Evolutionary conservation across 2,329 filamentous ascomycete genomes (phyloP).

Genomic region (Fusarium miscanthi): DNA sequence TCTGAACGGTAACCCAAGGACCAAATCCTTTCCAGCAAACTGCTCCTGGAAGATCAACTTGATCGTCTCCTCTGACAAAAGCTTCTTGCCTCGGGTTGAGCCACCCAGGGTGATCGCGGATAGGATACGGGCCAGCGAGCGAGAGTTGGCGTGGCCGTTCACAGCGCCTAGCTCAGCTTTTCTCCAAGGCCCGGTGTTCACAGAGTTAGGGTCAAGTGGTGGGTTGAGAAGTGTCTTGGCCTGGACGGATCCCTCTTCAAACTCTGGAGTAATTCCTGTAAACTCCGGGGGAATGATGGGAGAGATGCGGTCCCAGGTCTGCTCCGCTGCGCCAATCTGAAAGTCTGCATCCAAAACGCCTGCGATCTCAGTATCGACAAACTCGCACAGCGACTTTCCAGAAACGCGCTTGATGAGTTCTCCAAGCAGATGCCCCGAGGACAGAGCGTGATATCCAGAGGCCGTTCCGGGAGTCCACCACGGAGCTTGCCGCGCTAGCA

Average conservation of each 20-base stretch:
- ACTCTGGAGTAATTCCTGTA: not conserved
- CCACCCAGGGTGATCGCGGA: not conserved
- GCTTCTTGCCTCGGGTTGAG: not conserved
- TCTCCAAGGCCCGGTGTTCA: not conserved
- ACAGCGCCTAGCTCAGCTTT: not conserved
- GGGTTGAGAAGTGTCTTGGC: not conserved
- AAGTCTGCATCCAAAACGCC: not conserved
- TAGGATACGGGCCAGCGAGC: not conserved
- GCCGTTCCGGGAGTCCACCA: constrained; percentile 9
- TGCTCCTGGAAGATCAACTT: constrained; percentile 3
- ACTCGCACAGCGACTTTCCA: not conserved
- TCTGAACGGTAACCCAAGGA: not conserved
- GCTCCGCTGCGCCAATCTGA: not conserved
- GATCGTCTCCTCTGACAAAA: not conserved
- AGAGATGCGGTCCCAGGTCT: not conserved
- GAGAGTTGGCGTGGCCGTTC: not conserved
- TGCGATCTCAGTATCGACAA: not conserved
- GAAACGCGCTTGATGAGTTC: not conserved
- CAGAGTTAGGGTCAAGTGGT: not conserved
- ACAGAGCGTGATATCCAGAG: not conserved
- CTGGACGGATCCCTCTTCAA: not conserved
- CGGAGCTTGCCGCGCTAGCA: not conserved
- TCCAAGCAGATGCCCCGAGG: not conserved
- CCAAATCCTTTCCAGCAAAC: not conserved
- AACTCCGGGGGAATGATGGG: not conserved